Conservation (phyloP, 2,329 filamentous ascomycete species). For the Ustilaginoidea virens region DNA sequence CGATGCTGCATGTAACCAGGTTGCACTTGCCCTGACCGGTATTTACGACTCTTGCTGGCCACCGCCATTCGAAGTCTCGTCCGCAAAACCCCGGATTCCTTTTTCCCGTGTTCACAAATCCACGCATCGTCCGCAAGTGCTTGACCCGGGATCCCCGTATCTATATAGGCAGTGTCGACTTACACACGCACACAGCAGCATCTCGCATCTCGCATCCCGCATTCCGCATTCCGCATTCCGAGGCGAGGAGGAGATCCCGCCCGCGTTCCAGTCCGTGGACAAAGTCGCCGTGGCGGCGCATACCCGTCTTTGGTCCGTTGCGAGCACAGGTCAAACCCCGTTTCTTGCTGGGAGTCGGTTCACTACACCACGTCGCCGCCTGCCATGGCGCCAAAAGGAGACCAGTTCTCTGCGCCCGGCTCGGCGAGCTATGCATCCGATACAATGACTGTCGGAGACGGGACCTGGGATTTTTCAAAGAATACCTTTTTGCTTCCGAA, state of each 20-base stretch:
- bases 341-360: background rate
- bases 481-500: slow-evolving; percentile 70
- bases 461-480: slow-evolving; percentile 66
- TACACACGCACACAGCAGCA: background rate
- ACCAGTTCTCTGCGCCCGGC: slow-evolving; percentile 51
- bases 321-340: background rate
- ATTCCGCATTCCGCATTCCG: slow-evolving; percentile 5
- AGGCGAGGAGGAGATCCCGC: too few relatives aligned
- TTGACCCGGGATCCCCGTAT: background rate
- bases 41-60: too few relatives aligned
- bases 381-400: slow-evolving; percentile 44
- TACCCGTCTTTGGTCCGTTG: background rate
- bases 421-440: slow-evolving; percentile 58
- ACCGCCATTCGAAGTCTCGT: too few relatives aligned
- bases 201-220: background rate
- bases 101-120: too few relatives aligned
- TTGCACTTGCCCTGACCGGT: too few relatives aligned
- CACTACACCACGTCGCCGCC: too few relatives aligned
- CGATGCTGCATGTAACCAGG: too few relatives aligned
- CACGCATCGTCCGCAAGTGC: background rate
- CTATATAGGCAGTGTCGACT: slow-evolving; percentile 1
- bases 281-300: slow-evolving; percentile 1
- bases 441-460: slow-evolving; percentile 65
- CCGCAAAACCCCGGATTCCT: too few relatives aligned
- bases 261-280: too few relatives aligned